Evolutionary conservation across 2,329 filamentous ascomycete genomes (phyloP).

Genomic region (Xenoacremonium recifei): DNA sequence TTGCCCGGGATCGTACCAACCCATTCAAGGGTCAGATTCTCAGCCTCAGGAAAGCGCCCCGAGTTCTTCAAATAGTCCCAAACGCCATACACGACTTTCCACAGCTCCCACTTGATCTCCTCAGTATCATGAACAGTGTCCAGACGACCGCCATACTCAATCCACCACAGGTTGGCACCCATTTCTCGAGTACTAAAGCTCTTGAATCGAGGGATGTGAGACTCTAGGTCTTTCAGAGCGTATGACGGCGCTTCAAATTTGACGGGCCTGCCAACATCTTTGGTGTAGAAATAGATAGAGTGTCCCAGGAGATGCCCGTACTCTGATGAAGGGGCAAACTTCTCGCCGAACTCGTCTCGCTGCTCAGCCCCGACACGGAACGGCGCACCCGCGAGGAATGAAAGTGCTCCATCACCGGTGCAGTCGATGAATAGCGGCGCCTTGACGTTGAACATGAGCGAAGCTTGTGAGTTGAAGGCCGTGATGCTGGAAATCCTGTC

Average conservation of each 20-base stretch:
- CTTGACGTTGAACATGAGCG: constrained; percentile 25
- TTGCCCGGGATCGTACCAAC: constrained; percentile 25
- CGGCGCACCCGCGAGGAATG: constrained; percentile 22
- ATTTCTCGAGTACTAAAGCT: constrained; percentile 24
- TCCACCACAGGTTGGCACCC: constrained; percentile 26
- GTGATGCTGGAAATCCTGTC: constrained; percentile 18
- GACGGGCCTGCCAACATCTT: constrained; percentile 19
- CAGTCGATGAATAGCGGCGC: constrained; percentile 26
- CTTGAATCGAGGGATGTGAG: constrained; percentile 21
- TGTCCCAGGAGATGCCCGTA: constrained; percentile 26
- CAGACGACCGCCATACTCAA: constrained; percentile 23
- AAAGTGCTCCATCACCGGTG: constrained; percentile 22
- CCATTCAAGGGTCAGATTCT: constrained; percentile 24
- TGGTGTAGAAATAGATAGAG: constrained; percentile 26
- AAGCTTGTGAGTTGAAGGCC: constrained; percentile 23
- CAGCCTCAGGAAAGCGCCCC: constrained; percentile 23
- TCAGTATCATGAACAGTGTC: constrained; percentile 25
- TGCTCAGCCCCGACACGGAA: constrained; percentile 23
- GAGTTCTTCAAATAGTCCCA: constrained; percentile 27
- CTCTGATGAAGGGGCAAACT: constrained; percentile 21
- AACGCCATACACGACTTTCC: constrained; percentile 23
- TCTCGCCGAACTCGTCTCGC: constrained; percentile 21
- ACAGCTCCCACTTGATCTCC: constrained; percentile 27
- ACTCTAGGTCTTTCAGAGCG: constrained; percentile 21
- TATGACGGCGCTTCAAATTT: constrained; percentile 23